Conservation (phyloP, 1,284 basidiomycete genomes). For the Irpex sp. region DNA sequence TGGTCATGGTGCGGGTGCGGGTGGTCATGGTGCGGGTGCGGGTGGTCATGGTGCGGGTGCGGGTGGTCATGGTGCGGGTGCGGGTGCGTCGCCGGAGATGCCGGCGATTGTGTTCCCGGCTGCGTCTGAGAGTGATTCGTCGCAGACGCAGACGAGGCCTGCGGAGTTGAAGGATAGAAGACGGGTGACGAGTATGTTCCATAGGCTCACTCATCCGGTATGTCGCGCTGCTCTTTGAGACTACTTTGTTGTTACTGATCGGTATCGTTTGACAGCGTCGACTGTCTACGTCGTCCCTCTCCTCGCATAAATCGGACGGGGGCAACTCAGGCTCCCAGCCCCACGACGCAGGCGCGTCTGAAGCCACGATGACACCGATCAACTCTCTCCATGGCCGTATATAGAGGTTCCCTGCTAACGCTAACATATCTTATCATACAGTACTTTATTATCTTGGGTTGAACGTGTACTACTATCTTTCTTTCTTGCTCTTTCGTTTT, state of each 20-base stretch:
- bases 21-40: too few relatives aligned
- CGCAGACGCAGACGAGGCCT: not conserved
- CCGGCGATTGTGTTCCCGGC: not conserved
- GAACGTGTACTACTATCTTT: not conserved
- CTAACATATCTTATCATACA: not conserved
- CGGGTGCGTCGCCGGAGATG: not conserved
- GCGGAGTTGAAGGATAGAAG: slow-evolving; percentile 3
- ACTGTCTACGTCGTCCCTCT: not conserved
- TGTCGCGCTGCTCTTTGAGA: not conserved
- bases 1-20: too few relatives aligned
- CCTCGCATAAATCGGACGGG: not conserved
- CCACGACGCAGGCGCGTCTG: not conserved
- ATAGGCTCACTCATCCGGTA: slow-evolving; percentile 1
- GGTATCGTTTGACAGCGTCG: not conserved
- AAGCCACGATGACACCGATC: not conserved
- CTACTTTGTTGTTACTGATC: not conserved
- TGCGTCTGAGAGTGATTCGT: slow-evolving; percentile 1
- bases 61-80: not conserved
- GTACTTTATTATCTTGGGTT: not conserved
- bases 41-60: not conserved
- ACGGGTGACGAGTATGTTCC: slow-evolving; percentile 8
- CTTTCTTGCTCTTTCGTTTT: not conserved
- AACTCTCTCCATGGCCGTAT: not conserved
- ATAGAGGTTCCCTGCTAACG: not conserved
- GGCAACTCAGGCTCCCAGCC: not conserved